Percentiles rank a stretch among this genome's conserved stretches.
Evolutionary conservation across 1,284 basidiomycete species (phyloP).

Genomic region (Trametes pubescens): DNA sequence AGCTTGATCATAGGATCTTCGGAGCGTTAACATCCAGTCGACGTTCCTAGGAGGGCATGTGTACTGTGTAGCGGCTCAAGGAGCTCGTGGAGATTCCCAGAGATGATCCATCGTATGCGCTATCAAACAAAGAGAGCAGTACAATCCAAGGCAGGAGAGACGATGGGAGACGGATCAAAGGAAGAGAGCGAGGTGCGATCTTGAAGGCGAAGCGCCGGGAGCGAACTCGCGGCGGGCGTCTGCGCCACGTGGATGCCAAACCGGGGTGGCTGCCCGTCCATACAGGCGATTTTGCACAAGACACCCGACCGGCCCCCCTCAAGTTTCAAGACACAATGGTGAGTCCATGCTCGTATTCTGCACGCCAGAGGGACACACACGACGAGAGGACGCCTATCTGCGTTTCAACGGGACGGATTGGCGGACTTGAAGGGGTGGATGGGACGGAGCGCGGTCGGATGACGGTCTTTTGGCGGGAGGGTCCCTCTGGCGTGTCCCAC

Average conservation of each 20-base stretch:
- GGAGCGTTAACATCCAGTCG: too few species aligned
- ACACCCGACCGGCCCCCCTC: slow-evolving; percentile 41
- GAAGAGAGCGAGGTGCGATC: not conserved
- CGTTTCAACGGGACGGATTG: slow-evolving; percentile 39
- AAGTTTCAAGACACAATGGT: slow-evolving; percentile 48
- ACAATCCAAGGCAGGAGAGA: too few species aligned
- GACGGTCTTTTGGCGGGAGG: slow-evolving; percentile 39
- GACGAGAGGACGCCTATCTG: slow-evolving; percentile 17
- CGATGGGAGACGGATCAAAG: too few species aligned
- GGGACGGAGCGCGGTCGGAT: slow-evolving; percentile 39
- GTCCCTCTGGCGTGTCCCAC: slow-evolving; percentile 36
- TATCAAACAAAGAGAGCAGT: too few species aligned
- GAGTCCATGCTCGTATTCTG: slow-evolving; percentile 38
- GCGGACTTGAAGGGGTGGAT: slow-evolving; percentile 44
- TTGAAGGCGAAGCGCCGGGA: not conserved
- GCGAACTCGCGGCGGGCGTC: slow-evolving; percentile 7
- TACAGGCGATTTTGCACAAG: slow-evolving; percentile 31
- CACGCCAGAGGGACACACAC: slow-evolving; percentile 32
- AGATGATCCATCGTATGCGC: too few species aligned
- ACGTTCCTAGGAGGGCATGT: too few species aligned
- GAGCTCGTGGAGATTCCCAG: too few species aligned
- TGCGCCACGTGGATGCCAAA: slow-evolving; percentile 29
- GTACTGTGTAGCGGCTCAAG: too few species aligned
- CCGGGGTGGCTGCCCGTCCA: slow-evolving; percentile 30
- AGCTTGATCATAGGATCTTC: too few species aligned